Base-by-base conservation (phyloP, 805 yeast genomes). In the Ogataea pilisensis region DNA sequence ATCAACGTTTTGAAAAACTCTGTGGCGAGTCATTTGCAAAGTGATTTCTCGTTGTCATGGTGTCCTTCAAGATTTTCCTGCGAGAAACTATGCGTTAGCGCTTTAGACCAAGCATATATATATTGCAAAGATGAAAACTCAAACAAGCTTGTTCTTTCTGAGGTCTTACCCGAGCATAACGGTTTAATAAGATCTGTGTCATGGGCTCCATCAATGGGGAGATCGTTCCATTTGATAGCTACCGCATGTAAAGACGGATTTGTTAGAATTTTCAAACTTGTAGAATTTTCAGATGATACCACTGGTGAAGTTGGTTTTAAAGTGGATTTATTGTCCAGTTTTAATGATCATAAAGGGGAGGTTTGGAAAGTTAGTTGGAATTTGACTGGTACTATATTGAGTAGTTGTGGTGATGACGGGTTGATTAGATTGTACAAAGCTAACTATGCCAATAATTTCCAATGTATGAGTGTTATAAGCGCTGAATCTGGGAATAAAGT, bases 331-430 rank as follows among this genome's bases (percentile, higher is more conserved):
- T 30, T 61, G n/a, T 51, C 55, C 18, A 38, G 56, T n/a, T 58
- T 59, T 32, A 59, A 57, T 38, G 66, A 61, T 31, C 64, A 61
- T 41, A 50, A 46, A 19, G 63, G 64, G 8, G 66, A 93, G 63
- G 96, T 93, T 1, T 93, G 99, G 99, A 76, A 90, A 30, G 98
- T 93, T 2, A 76, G 85, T 21, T 93, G 99, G 98, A 93, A 93
- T 60, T 62, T 82, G 34, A 87, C 98, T 0, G 98, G 98, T 5
- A 87, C 98, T 0, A 81, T 93, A 5, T 66, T 93, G 46, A 85
- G 96, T 50, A 82, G 93, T 35, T 88, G 97, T 5, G 98, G 99
- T 16, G 97, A 90, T 57, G 98, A 93, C 58, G 97, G 97, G 3
- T 80, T 82, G 48, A 82, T 91, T 5, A 70, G 96, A 52, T 71